phyloP scores from a whole-genome alignment of 257 asterid genomes.

The Solanum sejunctum region DNA sequence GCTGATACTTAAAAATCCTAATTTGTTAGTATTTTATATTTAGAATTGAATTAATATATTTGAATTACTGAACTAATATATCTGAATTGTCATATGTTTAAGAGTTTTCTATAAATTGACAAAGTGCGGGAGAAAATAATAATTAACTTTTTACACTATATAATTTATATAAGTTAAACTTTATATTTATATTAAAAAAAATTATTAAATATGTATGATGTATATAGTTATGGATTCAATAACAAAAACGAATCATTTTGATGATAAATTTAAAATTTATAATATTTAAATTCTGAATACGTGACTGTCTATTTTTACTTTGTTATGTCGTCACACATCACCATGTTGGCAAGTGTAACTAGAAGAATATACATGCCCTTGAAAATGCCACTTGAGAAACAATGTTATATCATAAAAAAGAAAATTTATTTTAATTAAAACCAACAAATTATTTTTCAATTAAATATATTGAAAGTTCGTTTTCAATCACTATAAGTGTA shows the following conservation, averaged over 20 bases:
- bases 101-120: too few relatives aligned
- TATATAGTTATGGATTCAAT: neutral
- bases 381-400: neutral
- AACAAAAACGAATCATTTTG: neutral
- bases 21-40: too few relatives aligned
- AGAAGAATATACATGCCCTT: neutral
- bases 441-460: neutral
- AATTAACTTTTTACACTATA: too few relatives aligned
- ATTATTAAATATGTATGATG: neutral
- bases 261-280: neutral
- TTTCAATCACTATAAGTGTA: neutral
- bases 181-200: neutral
- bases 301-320: neutral
- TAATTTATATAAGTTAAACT: too few relatives aligned
- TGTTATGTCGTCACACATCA: neutral
- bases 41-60: too few relatives aligned
- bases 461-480: neutral
- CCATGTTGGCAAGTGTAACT: neutral
- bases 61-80: too few relatives aligned
- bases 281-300: too few relatives aligned
- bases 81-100: too few relatives aligned
- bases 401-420: neutral
- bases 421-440: neutral
- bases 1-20: too few relatives aligned
- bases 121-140: too few relatives aligned